Evolutionary conservation across 2,329 filamentous ascomycete species (phyloP).

Genomic region (Epichloe scottii): DNA sequence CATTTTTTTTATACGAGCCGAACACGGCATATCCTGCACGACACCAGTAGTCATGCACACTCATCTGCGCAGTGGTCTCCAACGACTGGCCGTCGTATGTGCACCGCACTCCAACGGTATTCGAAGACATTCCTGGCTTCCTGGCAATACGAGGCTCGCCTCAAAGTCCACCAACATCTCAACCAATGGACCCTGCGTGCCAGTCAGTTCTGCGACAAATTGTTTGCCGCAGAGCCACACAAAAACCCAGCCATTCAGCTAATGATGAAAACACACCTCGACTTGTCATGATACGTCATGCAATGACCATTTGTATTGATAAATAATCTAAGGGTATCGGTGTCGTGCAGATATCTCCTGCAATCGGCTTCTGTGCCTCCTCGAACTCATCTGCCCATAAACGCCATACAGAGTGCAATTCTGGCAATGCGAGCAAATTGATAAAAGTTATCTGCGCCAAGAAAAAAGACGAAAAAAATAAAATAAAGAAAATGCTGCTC

Average conservation of each 20-base stretch:
- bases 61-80: not conserved
- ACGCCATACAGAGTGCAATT: not conserved
- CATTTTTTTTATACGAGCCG: not conserved
- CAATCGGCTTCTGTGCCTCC: not conserved
- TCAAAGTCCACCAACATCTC: not conserved
- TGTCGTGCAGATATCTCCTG: not conserved
- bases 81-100: not conserved
- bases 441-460: not conserved
- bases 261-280: not conserved
- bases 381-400: not conserved
- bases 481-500: not conserved
- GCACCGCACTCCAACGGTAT: not conserved
- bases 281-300: not conserved
- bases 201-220: not conserved
- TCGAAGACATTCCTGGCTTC: not conserved
- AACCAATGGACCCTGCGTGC: not conserved
- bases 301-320: not conserved
- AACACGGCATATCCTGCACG: not conserved
- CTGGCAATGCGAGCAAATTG: not conserved
- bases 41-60: not conserved
- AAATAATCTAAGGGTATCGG: not conserved
- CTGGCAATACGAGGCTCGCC: not conserved
- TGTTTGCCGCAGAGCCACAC: not conserved
- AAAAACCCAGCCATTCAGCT: not conserved
- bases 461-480: not conserved